These are phyloP conservation scores for Bolboschoenus planiculmis DNA, from an alignment of 176 grass and related monocot species.

Conservation along the genomic window DNA sequence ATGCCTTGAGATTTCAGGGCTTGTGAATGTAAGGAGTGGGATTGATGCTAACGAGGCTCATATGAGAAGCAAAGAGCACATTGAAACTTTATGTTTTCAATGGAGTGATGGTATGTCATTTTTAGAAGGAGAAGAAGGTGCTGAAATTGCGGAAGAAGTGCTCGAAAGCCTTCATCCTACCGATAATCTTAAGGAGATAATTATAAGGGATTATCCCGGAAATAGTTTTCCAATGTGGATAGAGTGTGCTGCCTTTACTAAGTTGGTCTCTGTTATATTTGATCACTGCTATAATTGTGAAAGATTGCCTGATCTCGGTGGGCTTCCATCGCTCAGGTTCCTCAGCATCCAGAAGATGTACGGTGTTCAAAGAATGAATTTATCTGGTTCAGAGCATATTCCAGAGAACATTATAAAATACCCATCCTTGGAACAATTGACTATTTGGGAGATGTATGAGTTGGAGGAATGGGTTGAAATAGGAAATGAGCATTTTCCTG, in stretches of 20 bases:
- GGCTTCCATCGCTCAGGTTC: slow-evolving; percentile 15
- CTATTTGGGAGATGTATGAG: slow-evolving; percentile 35
- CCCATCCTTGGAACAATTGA: slow-evolving; percentile 20
- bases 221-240: slow-evolving; percentile 25
- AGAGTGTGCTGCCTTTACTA: not conserved
- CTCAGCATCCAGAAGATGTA: slow-evolving; percentile 23
- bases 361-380: slow-evolving; percentile 14
- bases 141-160: slow-evolving; percentile 18
- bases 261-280: slow-evolving; percentile 19
- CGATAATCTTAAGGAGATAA: slow-evolving; percentile 18
- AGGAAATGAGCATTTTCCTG: slow-evolving; percentile 18
- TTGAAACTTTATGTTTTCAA: slow-evolving; percentile 13
- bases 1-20: slow-evolving; percentile 14
- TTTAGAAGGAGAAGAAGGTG: not conserved
- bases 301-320: slow-evolving; percentile 11
- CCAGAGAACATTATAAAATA: not conserved
- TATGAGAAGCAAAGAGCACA: slow-evolving; percentile 17
- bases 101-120: slow-evolving; percentile 24
- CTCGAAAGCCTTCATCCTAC: slow-evolving; percentile 29
- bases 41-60: slow-evolving; percentile 16
- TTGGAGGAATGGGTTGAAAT: slow-evolving; percentile 24
- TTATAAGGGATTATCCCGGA: slow-evolving; percentile 27
- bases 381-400: not conserved
- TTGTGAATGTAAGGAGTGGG: slow-evolving; percentile 18
- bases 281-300: slow-evolving; percentile 26